Percentiles rank a stretch among this genome's conserved stretches.
These are phyloP conservation scores for Tuber umbilicatum DNA, from an alignment of 495 filamentous ascomycete genomes.

Conservation along the genomic window DNA sequence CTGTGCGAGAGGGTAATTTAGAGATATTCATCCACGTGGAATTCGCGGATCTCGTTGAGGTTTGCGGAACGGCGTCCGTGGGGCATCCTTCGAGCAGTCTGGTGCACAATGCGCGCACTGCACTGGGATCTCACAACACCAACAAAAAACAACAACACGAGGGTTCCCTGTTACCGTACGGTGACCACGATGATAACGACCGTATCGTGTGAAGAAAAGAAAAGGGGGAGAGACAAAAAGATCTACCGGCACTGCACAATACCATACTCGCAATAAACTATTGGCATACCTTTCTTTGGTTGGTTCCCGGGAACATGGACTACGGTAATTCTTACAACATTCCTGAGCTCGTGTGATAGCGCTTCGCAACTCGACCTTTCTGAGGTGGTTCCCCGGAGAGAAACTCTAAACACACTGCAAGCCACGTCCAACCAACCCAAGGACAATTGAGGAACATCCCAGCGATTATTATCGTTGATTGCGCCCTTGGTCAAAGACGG, in stretches of 20 bases:
- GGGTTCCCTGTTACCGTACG: background rate
- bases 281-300: background rate
- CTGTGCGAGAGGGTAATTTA: background rate
- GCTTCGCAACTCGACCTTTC: background rate
- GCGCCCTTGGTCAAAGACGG: background rate
- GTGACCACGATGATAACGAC: background rate
- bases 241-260: background rate
- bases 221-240: background rate
- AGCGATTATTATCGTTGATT: background rate
- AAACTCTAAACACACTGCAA: background rate
- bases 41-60: background rate
- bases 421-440: background rate
- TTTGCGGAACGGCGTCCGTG: background rate
- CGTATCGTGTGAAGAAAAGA: background rate
- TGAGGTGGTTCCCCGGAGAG: background rate
- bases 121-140: background rate
- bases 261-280: background rate
- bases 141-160: background rate
- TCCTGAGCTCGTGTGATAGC: background rate
- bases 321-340: background rate
- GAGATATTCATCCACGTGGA: constrained; percentile 2
- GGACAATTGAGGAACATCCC: background rate
- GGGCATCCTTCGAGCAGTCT: background rate
- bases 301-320: background rate
- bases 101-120: background rate